Base-by-base conservation (phyloP, 306 rosid species). In the Sesbania bispinosa region DNA sequence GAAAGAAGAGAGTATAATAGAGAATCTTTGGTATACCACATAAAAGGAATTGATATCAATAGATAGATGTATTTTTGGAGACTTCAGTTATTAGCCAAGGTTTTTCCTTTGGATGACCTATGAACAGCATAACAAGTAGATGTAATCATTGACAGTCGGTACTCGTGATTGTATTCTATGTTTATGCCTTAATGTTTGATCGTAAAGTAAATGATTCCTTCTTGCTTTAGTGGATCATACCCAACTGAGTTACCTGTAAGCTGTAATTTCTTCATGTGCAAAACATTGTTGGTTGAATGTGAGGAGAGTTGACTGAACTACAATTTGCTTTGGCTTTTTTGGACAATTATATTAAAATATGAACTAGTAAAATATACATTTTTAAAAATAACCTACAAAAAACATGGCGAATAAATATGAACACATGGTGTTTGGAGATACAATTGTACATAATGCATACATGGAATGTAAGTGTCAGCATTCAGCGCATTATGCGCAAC, bases 161-260 rank as follows among this genome's bases (percentile, higher is more conserved):
- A 54, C 21, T 42, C 7, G 27, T 52, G 73, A 62, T 14, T 27
- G 65, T 64, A 71, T 50, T 20, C 29, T 13, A n/a, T 71, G 27
- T 70, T 30, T 60, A 33, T 43, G 58, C 41, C 3, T 4, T 23
- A 36, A 46, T 19, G 15, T 54, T 74, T 70, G 66, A 68, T 61
- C 66, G 7, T 11, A 18, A 46, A 66, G 8, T 42, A 5, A 42
- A 30, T 15, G 14, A 11, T 10, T 13, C n/a, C 16, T 33, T n/a
- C 57, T 68, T 62, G 10, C 55, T 43, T 35, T 9, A 7, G 63
- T 47, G 52, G 60, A 53, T 43, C 43, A 32, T 53, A 36, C 9
- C 23, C 9, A 26, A 32, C 55, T 39, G 33, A 11, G 2, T 38
- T 8, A n/a, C 64, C 39, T 42, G 10, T 18, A 19, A 48, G n/a